A percentile compares a stretch with the other conserved stretches of the same genome.
Conservation (phyloP, 2,329 filamentous ascomycete genomes). For the Hypoxylon sp. region DNA sequence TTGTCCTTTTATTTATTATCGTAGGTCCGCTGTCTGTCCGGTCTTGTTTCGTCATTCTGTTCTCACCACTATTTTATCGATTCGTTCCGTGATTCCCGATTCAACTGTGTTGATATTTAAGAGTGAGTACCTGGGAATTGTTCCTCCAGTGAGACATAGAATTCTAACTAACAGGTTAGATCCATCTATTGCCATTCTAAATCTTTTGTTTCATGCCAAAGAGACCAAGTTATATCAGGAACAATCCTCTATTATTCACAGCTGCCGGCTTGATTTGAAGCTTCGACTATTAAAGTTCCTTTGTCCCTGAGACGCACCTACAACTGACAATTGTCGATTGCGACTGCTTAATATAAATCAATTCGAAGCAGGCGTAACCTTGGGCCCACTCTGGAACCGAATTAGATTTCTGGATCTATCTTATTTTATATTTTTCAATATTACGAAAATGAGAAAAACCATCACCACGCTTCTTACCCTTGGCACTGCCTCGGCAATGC, state of each 20-base stretch:
- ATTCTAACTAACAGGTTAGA: conserved; percentile 30
- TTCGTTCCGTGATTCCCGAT: background rate
- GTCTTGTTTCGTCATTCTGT: conserved; percentile 1
- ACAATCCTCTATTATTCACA: conserved; percentile 25
- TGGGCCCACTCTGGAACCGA: background rate
- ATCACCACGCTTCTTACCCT: conserved; percentile 49
- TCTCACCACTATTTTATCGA: background rate
- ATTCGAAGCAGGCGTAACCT: conserved; percentile 12
- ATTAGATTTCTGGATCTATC: conserved; percentile 1
- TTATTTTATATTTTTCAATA: conserved; percentile 10
- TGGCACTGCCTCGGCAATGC: conserved; percentile 48
- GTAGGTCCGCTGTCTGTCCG: background rate
- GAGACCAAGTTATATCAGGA: conserved; percentile 19
- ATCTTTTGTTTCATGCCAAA: conserved; percentile 25
- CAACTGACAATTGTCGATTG: conserved; percentile 4
- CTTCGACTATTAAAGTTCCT: conserved; percentile 6
- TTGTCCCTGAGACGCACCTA: conserved; percentile 14
- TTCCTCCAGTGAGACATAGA: background rate
- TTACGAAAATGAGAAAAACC: conserved; percentile 35
- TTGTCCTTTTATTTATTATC: background rate
- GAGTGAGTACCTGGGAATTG: conserved; percentile 19
- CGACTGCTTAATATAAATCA: conserved; percentile 3
- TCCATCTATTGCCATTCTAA: conserved; percentile 12
- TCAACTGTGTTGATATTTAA: conserved; percentile 5
- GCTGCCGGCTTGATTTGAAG: background rate